Percentiles rank a stretch among this genome's conserved stretches.
phyloP scores from a whole-genome alignment of 179 eudicot genomes.

The Drosera spatulata region DNA sequence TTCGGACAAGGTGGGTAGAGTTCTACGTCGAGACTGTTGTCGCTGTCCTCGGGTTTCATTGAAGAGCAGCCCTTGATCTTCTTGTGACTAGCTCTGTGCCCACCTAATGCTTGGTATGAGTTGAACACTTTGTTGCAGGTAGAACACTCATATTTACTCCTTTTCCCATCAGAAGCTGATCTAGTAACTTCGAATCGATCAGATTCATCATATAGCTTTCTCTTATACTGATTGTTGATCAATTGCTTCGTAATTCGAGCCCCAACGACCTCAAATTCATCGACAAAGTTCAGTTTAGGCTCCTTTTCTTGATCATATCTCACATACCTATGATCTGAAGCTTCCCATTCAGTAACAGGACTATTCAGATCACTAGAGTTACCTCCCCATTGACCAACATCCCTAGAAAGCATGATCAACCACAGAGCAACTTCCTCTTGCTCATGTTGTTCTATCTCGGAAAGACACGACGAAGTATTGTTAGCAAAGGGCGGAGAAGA shows the following conservation, averaged over 20 bases:
- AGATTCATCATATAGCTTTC: conserved; percentile 1
- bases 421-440: conserved; percentile 77
- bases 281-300: neutral
- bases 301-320: neutral
- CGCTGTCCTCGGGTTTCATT: conserved; percentile 7
- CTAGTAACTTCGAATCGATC: neutral
- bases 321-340: conserved; percentile 16
- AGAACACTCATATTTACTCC: conserved; percentile 69
- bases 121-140: conserved; percentile 86
- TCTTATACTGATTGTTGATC: conserved; percentile 2
- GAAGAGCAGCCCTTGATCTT: conserved; percentile 80
- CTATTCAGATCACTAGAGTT: conserved; percentile 36
- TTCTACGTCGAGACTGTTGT: conserved; percentile 6
- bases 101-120: conserved; percentile 94
- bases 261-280: neutral
- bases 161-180: conserved; percentile 24
- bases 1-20: neutral
- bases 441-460: conserved; percentile 51
- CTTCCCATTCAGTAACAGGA: conserved; percentile 53
- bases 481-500: conserved; percentile 15
- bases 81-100: conserved; percentile 95
- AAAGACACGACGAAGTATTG: conserved; percentile 33
- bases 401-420: conserved; percentile 53
- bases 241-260: neutral
- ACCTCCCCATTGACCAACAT: neutral